phyloP scores from a whole-genome alignment of 2,329 filamentous ascomycete species.

The Escovopsis weberi region DNA sequence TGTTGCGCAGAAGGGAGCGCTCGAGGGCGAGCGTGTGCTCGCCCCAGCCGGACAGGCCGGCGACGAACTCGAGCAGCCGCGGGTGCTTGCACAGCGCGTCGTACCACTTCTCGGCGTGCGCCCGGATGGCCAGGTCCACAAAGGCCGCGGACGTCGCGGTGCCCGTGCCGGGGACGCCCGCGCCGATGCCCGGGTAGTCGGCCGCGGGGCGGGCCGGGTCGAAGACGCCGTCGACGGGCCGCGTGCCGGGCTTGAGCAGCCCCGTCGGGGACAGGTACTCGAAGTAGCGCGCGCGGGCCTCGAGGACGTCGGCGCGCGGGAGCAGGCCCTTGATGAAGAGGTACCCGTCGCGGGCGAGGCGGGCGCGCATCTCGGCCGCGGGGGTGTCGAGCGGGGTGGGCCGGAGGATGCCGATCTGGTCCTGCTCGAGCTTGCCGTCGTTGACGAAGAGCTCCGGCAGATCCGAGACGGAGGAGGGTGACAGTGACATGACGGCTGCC shows the following conservation, averaged over 20 bases:
- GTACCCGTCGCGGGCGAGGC: conserved; percentile 30
- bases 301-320: conserved; percentile 36
- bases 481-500: too few relatives aligned
- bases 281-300: conserved; percentile 38
- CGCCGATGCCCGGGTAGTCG: conserved; percentile 27
- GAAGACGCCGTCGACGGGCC: conserved; percentile 39
- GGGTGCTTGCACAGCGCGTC: conserved; percentile 38
- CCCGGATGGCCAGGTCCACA: conserved; percentile 30
- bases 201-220: conserved; percentile 4
- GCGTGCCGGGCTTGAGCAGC: conserved; percentile 37
- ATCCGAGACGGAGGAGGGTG: not conserved
- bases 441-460: not conserved
- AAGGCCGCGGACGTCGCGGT: conserved; percentile 14
- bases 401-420: not conserved
- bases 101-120: conserved; percentile 37
- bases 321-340: conserved; percentile 40
- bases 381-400: conserved; percentile 17
- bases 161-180: conserved; percentile 32
- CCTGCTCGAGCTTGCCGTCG: not conserved
- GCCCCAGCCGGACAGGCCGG: conserved; percentile 38
- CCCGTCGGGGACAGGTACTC: conserved; percentile 36
- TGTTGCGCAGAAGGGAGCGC: conserved; percentile 39
- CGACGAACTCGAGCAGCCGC: conserved; percentile 31
- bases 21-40: conserved; percentile 25
- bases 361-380: conserved; percentile 30